Base-by-base conservation (phyloP, 192 early-diverging fungal genomes). In the Coemansia sp. region DNA sequence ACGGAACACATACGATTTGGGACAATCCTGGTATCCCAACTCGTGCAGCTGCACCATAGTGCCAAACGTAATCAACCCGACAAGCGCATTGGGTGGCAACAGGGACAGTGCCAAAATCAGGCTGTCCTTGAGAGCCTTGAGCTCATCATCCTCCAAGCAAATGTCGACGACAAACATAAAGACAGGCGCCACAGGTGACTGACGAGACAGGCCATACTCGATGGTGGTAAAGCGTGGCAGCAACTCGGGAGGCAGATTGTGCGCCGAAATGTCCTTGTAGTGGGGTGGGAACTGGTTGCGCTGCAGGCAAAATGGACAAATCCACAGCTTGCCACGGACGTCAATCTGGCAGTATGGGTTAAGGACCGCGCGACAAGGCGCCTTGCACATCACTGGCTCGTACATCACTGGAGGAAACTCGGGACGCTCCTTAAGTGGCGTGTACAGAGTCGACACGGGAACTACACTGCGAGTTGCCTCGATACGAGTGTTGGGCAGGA, bases 11-110 rank as follows among this genome's bases (percentile, higher is more conserved):
- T 95, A 95, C 37, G 95, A 96, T 75, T 99, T 99, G 61, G 95
- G 95, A 70, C 96, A 98, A 40, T 98, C 96, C 49, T 86, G 86
- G 76, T 95, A 95, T 28, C 95, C 97, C 19, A 99, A 85, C 84
- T 99, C 97, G 79, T 98, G 95, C 58, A 99, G 91, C 85, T 99
- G 96, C 58, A 95, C 96, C 95, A 98, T 99, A 3, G 96, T 97
- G 17, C 97, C 97, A 80, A 87, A 99, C 28, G 97, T 98, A 53
- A 99, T 93, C 66, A 99, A 84, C 40, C 97, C 97, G 43, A 99
- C 94, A 67, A 95, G 88, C 19, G 96, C 93, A 62, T 94, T 87
- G 14, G 87, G 89, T n/a, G 97, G 97, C 38, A 99, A 68, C 71
- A 99, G 84, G 77, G 91, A 96, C 65, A 99, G 80, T 61, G 91